These are phyloP conservation scores for Kandelia obovata DNA, from an alignment of 345 rosid species.

Conservation along the genomic window DNA sequence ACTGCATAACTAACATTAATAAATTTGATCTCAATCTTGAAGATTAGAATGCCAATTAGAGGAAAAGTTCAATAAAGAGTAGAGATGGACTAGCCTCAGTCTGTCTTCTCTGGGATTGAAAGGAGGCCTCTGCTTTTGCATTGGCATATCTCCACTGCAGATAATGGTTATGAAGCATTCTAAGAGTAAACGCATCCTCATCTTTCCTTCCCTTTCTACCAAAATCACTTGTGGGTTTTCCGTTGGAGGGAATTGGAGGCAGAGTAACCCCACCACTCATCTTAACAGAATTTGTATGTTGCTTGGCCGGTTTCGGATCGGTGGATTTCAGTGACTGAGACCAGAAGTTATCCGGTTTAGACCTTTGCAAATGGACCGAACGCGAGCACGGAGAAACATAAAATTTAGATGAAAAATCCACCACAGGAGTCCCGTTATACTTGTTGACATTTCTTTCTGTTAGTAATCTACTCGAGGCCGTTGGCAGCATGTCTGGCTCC, in stretches of 20 bases:
- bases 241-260: conserved; percentile 50
- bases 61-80: not conserved
- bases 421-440: conserved; percentile 2
- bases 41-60: not conserved
- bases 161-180: conserved; percentile 62
- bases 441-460: conserved; percentile 33
- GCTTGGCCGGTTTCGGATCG: conserved; percentile 24
- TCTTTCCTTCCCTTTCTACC: conserved; percentile 50
- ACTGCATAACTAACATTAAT: too few species aligned
- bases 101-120: conserved; percentile 53
- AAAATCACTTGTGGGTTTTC: conserved; percentile 33
- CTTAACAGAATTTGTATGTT: conserved; percentile 15
- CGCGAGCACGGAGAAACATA: conserved; percentile 34
- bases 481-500: conserved; percentile 36
- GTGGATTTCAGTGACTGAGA: conserved; percentile 20
- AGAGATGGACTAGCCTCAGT: conserved; percentile 52
- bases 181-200: conserved; percentile 58
- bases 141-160: conserved; percentile 89
- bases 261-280: conserved; percentile 27
- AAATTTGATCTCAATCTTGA: not conserved
- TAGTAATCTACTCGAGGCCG: conserved; percentile 27
- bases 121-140: conserved; percentile 57
- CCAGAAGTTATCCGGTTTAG: conserved; percentile 14
- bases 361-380: conserved; percentile 33
- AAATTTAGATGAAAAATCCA: conserved; percentile 8